Evolutionary conservation across 2,329 filamentous ascomycete genomes (phyloP), one percentile per base, ranked within the genome.

Genomic region (Penicillium sumatraense): DNA sequence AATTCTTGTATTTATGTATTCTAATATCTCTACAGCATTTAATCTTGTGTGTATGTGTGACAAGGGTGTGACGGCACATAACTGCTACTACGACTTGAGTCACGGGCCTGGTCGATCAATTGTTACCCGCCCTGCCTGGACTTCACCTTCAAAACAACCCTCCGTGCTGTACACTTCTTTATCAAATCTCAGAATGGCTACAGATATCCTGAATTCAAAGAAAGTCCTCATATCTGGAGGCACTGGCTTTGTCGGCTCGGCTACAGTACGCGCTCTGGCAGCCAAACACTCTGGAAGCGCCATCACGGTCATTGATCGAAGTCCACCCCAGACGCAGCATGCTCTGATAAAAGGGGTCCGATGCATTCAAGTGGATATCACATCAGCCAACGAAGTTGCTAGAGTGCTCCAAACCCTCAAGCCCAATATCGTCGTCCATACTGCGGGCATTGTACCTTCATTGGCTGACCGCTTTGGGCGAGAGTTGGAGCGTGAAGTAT

Each of bases 401-500:
- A 55, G 67, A 35, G 69, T 61, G 9, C 75, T 86, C 47, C 49
- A 67, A 11, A 61, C 72, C 49, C 70, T 72, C 8, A 69, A 66
- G 23, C 82, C 83, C 2, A 71, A 80, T 53, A 69, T 82, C 9
- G 77, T 86, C 8, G 71, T 86, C 10, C 83, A 86, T 53, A 79
- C 81, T 0, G 84, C 82, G 3, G 82, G 75, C 6, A 67, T 77
- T 29, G 80, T 70, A n/a, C 79, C 75, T 48, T 60, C 51, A 31
- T 59, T 75, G 29, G 64, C 66, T 36, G 73, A 76, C 57, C 69
- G 73, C 41, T 76, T 74, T 59, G 58, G 63, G 16, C 66, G 75
- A 49, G 64, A 64, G 41, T 50, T 74, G 26, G 68, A 76, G 56
- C 60, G 49, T n/a, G 67, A 69, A 18, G 76, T 83, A 23, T 81